Conservation (phyloP, 2,329 filamentous ascomycete genomes). For the Pestalotiopsis sp. region DNA sequence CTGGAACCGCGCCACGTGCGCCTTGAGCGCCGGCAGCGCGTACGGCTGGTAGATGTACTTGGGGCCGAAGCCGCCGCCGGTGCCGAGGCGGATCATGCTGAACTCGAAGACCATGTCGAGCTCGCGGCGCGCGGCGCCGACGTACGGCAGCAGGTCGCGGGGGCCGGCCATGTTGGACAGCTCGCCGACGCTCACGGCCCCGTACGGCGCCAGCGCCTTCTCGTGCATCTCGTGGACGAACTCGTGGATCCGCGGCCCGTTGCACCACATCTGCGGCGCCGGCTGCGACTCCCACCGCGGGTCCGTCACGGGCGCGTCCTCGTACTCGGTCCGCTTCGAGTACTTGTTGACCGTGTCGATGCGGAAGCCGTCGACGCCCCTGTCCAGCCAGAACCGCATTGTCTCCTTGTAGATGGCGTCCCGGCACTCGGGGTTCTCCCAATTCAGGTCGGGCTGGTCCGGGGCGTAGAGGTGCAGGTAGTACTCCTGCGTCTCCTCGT, state of each 20-base stretch:
- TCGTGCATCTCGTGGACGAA: conserved; percentile 60
- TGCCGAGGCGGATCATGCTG: conserved; percentile 55
- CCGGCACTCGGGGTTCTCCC: conserved; percentile 67
- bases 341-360: conserved; percentile 71
- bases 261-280: conserved; percentile 53
- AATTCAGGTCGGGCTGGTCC: conserved; percentile 76
- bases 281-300: conserved; percentile 39
- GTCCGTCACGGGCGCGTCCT: conserved; percentile 50
- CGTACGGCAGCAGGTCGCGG: conserved; percentile 53
- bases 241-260: conserved; percentile 63
- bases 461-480: conserved; percentile 64
- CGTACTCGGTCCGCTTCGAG: conserved; percentile 58
- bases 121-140: conserved; percentile 51
- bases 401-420: conserved; percentile 65
- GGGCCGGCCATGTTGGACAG: conserved; percentile 56
- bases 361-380: conserved; percentile 64
- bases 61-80: conserved; percentile 43
- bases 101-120: conserved; percentile 64
- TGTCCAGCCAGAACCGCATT: conserved; percentile 73
- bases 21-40: conserved; percentile 43
- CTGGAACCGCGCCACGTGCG: conserved; percentile 47
- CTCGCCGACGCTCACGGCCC: conserved; percentile 63
- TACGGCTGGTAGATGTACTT: conserved; percentile 53
- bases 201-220: conserved; percentile 52
- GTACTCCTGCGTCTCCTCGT: conserved; percentile 51